Evolutionary conservation across 2,329 filamentous ascomycete genomes (phyloP).

Genomic region (Pseudopyricularia cyperi): DNA sequence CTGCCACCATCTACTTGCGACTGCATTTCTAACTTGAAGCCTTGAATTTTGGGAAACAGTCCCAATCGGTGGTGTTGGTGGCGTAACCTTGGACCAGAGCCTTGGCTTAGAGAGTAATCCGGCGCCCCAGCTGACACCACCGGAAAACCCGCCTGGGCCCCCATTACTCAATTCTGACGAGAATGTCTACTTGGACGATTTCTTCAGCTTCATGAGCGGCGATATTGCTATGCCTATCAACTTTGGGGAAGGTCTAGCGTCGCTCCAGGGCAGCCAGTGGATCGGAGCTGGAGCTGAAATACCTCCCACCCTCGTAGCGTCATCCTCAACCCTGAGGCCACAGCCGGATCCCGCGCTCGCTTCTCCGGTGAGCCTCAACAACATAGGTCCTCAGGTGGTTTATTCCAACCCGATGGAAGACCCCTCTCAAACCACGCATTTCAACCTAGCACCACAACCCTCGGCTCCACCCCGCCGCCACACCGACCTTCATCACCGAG

Average conservation of each 20-base stretch:
- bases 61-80: too few species aligned
- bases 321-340: conserved; percentile 49
- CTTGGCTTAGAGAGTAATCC: neutral
- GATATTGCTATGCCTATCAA: conserved; percentile 35
- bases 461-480: neutral
- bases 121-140: neutral
- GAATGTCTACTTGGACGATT: conserved; percentile 29
- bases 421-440: neutral
- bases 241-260: conserved; percentile 30
- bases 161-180: neutral
- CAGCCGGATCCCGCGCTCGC: conserved; percentile 22
- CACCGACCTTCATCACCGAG: conserved; percentile 9
- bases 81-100: neutral
- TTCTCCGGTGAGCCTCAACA: conserved; percentile 13
- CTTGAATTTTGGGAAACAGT: too few species aligned
- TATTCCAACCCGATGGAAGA: neutral
- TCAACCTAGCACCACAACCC: neutral
- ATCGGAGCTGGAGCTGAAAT: conserved; percentile 16
- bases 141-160: neutral
- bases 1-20: too few species aligned
- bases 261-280: neutral
- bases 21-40: too few species aligned
- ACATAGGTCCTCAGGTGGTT: too few species aligned
- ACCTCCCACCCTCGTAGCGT: conserved; percentile 53
- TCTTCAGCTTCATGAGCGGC: conserved; percentile 41